phyloP scores from a whole-genome alignment of 1,139 yeast genomes.

The Zygosaccharomyces sapae region DNA sequence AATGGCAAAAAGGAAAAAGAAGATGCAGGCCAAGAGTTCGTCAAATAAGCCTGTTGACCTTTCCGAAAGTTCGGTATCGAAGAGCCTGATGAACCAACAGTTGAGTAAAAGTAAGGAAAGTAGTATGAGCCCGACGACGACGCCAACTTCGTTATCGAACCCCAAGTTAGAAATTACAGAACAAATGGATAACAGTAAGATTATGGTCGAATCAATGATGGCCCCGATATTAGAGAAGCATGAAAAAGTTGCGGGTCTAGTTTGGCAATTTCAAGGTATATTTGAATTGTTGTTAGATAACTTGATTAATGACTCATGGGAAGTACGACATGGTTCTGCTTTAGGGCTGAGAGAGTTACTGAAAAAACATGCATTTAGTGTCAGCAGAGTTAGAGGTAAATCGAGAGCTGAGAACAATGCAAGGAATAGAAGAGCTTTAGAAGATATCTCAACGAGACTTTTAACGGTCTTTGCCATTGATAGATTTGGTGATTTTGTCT shows the following conservation, averaged over 20 bases:
- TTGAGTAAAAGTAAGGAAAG: slow-evolving; percentile 6
- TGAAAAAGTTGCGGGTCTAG: slow-evolving; percentile 68
- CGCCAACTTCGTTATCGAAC: slow-evolving; percentile 24
- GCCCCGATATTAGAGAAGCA: slow-evolving; percentile 73
- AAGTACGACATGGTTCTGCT: slow-evolving; percentile 92
- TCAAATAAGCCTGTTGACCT: slow-evolving; percentile 65
- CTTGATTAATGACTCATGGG: slow-evolving; percentile 86
- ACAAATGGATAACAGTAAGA: slow-evolving; percentile 74
- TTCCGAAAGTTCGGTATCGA: slow-evolving; percentile 71
- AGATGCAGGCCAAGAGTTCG: slow-evolving; percentile 65
- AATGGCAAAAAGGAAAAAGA: slow-evolving; percentile 89
- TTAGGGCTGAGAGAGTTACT: slow-evolving; percentile 86
- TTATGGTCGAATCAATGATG: slow-evolving; percentile 77
- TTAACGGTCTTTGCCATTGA: slow-evolving; percentile 88
- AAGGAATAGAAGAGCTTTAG: slow-evolving; percentile 67
- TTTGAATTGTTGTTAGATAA: slow-evolving; percentile 78
- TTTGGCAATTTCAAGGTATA: slow-evolving; percentile 98
- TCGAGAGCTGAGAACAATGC: slow-evolving; percentile 56
- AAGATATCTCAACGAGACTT: slow-evolving; percentile 82
- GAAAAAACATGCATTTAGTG: slow-evolving; percentile 78
- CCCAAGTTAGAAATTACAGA: slow-evolving; percentile 60
- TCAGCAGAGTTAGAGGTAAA: slow-evolving; percentile 74
- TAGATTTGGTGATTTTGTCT: slow-evolving; percentile 93
- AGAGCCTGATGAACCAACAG: slow-evolving; percentile 40
- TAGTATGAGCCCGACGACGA: slow-evolving; percentile 16